Conservation (phyloP, 139 green algal genomes). For the Chlorella sp. region DNA sequence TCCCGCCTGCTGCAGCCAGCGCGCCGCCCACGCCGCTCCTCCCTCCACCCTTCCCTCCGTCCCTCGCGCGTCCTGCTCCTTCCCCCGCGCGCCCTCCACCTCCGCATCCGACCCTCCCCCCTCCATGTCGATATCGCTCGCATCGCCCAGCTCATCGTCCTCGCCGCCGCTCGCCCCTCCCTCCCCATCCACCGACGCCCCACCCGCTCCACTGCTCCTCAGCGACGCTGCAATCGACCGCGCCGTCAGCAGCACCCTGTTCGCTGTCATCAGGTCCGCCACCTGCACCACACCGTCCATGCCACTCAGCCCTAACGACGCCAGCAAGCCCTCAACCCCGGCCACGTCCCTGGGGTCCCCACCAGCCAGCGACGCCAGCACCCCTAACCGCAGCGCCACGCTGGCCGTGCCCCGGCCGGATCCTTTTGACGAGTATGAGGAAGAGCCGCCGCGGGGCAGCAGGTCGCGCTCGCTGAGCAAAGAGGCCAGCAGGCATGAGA, state of each 20-base stretch:
- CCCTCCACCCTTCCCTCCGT: background rate
- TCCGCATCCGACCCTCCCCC: background rate
- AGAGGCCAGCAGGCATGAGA: conserved; percentile 37
- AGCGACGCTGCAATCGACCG: background rate
- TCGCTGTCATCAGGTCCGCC: background rate
- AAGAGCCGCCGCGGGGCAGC: background rate
- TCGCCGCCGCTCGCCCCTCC: background rate
- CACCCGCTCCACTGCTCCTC: background rate
- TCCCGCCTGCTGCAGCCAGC: conserved; percentile 9
- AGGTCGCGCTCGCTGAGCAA: conserved; percentile 38
- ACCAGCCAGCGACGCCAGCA: background rate
- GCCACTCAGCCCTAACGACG: background rate
- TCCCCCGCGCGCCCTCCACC: background rate
- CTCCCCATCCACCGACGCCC: background rate
- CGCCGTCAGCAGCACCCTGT: background rate
- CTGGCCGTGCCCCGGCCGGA: conserved; percentile 2
- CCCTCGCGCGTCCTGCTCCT: background rate
- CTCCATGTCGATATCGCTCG: background rate
- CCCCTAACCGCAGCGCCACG: background rate
- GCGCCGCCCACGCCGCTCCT: background rate
- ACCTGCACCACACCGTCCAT: background rate
- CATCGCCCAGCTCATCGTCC: background rate
- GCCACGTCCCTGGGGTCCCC: background rate
- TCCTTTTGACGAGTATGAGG: too few relatives aligned
- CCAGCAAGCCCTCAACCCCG: background rate